phyloP scores from a whole-genome alignment of 805 yeast species.

The Yamadazyma sp. region DNA sequence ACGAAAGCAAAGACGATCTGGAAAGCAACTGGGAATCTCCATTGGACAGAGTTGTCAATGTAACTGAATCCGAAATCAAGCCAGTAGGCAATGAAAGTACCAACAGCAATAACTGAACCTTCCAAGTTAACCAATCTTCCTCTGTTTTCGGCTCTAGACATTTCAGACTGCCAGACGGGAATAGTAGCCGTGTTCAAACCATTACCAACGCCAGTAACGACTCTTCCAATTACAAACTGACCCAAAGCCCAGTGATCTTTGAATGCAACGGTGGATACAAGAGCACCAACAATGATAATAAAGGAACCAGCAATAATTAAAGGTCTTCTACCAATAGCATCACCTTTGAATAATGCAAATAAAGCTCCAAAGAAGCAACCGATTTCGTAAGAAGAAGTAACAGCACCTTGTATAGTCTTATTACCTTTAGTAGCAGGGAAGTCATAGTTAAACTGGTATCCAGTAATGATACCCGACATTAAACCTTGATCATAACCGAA shows the following conservation, averaged over 20 bases:
- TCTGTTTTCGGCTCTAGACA: constrained; percentile 43
- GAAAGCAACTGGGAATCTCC: constrained; percentile 51
- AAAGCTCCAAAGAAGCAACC: constrained; percentile 55
- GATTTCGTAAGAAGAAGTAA: constrained; percentile 63
- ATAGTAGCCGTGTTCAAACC: constrained; percentile 44
- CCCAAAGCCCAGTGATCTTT: constrained; percentile 53
- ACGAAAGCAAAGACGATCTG: constrained; percentile 60
- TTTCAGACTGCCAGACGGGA: constrained; percentile 48
- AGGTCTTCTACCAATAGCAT: constrained; percentile 42
- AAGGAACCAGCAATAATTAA: constrained; percentile 36
- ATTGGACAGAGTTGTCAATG: constrained; percentile 44
- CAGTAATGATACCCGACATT: constrained; percentile 44
- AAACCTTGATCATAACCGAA: constrained; percentile 42
- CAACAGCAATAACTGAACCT: constrained; percentile 61
- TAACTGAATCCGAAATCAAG: constrained; percentile 65
- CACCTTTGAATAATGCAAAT: constrained; percentile 40
- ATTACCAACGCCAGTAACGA: constrained; percentile 46
- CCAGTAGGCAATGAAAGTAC: constrained; percentile 68
- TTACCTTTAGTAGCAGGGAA: constrained; percentile 34
- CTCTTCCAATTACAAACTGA: constrained; percentile 64
- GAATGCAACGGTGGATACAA: constrained; percentile 35
- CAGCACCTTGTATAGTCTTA: constrained; percentile 60
- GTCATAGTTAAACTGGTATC: constrained; percentile 33
- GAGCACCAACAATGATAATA: constrained; percentile 39
- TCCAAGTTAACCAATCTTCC: constrained; percentile 39